phyloP scores from a whole-genome alignment of 768 basidiomycete genomes.

The Suillus paluster region DNA sequence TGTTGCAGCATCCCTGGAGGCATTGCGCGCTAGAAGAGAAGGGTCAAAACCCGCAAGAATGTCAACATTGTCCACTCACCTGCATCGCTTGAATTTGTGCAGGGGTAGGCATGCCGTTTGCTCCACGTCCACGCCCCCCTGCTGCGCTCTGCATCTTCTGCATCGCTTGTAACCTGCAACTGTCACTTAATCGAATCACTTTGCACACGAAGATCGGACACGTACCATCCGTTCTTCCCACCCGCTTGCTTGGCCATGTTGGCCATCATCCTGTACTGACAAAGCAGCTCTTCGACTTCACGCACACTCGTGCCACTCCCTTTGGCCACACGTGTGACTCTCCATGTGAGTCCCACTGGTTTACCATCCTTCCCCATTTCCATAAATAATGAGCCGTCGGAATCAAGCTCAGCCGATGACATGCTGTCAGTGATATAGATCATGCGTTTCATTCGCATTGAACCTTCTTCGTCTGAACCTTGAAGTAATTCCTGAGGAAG shows the following conservation, averaged over 20 bases:
- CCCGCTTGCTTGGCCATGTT: constrained; percentile 99
- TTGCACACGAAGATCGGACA: constrained; percentile 16
- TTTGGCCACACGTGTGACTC: constrained; percentile 86
- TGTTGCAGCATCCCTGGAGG: constrained; percentile 96
- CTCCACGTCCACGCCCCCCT: constrained; percentile 85
- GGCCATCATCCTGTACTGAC: constrained; percentile 98
- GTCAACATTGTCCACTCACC: constrained; percentile 47
- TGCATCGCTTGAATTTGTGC: constrained; percentile 95
- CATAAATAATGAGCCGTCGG: constrained; percentile 92
- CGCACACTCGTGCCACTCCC: constrained; percentile 94
- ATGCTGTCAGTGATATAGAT: constrained; percentile 99
- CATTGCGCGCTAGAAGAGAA: constrained; percentile 71
- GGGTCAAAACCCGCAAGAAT: constrained; percentile 9
- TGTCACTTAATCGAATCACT: constrained; percentile 12
- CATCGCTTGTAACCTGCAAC: constrained; percentile 76
- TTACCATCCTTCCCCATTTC: constrained; percentile 82
- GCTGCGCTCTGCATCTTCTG: constrained; percentile 92
- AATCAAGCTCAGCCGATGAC: constrained; percentile 92
- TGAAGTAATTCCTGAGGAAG: constrained; percentile 89
- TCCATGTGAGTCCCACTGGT: constrained; percentile 85
- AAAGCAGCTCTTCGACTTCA: constrained; percentile 97
- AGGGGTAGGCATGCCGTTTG: constrained; percentile 88
- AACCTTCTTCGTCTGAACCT: constrained; percentile 93
- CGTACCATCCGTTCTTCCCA: constrained; percentile 93
- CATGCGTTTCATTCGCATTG: constrained; percentile 92